Base-by-base conservation (phyloP, 2,329 filamentous ascomycete genomes). In the Raffaelea deltoideospora region DNA sequence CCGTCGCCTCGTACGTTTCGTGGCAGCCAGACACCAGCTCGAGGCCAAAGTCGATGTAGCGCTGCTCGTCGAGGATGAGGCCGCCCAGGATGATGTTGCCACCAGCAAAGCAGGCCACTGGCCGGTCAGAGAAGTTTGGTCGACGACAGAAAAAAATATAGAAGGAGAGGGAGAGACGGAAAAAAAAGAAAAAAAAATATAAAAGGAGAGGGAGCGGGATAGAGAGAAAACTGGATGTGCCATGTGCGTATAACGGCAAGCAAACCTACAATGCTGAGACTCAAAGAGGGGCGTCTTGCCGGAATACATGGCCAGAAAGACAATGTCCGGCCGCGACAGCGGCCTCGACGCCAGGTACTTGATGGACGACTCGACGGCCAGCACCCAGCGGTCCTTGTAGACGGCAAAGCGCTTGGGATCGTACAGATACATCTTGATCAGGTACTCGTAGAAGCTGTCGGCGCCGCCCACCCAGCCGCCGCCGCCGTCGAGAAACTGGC, bases 351-450 rank as follows among this genome's bases (percentile, higher is more conserved):
- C 64, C 8, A 93, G 66, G 48, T 85, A 65, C 32, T 67, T 53
- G 33, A 90, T 88, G 6, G 76, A 76, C 7, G 79, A 85, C 46
- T 92, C 76, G 36, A 76, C 80, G 2, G 84, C 84, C 1, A 65
- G 51, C 30, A 83, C 59, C 84, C 84, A 94, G 33, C 74, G 72
- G 43, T 87, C 77, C 48, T 67, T 74, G 58, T 88, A 85, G 3
- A 55, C 43, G 2, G 49, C 56, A 48, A 81, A 92, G 3, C 72
- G 65, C 6, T 53, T 47, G 0, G 72, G 64, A 50, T 88, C 79
- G 53, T 92, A 92, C 37, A 88, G 56, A 48, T 77, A 92, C 81
- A 90, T 88, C 63, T 93, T 93, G 55, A 93, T 78, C 23, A 93
- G 69, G 49, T 92, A 92, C 57, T 92, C 84, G 58, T 92, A 93